Evolutionary conservation across 2,329 filamentous ascomycete species (phyloP).

Genomic region (Metarhizium humberi): DNA sequence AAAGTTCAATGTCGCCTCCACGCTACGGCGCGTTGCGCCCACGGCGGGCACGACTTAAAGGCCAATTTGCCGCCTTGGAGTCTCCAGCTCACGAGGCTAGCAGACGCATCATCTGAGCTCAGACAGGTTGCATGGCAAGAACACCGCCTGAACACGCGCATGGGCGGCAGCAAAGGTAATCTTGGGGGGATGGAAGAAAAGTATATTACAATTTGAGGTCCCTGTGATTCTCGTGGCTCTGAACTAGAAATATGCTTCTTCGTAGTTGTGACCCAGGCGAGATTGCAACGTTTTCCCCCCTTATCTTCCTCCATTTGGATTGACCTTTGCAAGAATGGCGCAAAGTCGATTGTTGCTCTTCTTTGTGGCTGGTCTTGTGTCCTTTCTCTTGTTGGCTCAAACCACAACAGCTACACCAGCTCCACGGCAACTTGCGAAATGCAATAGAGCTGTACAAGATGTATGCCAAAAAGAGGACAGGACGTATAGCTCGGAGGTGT

Average conservation of each 20-base stretch:
- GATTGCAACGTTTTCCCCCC: neutral
- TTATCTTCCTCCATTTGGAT: neutral
- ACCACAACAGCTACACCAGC: neutral
- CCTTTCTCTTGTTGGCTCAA: neutral
- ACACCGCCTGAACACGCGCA: neutral
- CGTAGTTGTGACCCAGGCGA: neutral
- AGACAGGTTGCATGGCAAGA: neutral
- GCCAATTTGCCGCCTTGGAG: neutral
- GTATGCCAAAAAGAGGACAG: conserved; percentile 4
- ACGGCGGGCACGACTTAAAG: neutral
- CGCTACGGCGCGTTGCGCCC: neutral
- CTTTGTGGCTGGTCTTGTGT: neutral
- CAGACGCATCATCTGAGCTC: neutral
- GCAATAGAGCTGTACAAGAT: neutral
- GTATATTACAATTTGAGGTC: neutral
- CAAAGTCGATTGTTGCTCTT: neutral
- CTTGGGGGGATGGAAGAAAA: neutral
- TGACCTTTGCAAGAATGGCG: neutral
- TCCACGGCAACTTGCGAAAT: neutral
- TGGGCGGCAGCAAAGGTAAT: neutral
- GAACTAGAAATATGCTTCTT: neutral
- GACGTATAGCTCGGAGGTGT: conserved; percentile 5
- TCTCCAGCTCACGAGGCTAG: neutral
- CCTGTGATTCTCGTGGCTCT: neutral
- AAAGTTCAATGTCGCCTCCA: neutral